Percentiles rank a stretch among this genome's conserved stretches.
Evolutionary conservation across 495 filamentous ascomycete genomes (phyloP).

Genomic region (Glarea lozoyensis): DNA sequence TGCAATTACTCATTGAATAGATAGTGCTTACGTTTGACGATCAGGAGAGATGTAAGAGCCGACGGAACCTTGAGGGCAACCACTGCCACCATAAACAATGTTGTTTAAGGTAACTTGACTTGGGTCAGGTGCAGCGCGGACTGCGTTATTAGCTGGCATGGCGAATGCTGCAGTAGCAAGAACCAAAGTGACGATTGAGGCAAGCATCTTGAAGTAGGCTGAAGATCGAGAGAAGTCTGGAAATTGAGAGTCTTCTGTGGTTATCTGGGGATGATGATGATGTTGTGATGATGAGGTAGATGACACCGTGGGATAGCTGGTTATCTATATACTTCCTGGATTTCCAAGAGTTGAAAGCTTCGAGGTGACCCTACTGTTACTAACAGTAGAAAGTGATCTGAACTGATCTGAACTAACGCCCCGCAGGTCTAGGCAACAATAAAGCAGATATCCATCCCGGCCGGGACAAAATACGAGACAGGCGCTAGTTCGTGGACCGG

Average conservation of each 20-base stretch:
- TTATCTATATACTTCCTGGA: conserved; percentile 6
- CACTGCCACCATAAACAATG: conserved; percentile 17
- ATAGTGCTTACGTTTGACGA: conserved; percentile 10
- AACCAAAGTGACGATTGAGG: conserved; percentile 3
- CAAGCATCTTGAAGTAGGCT: conserved; percentile 3
- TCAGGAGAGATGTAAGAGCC: conserved; percentile 7
- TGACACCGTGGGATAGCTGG: background rate
- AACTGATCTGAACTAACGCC: conserved; percentile 3
- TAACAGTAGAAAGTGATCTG: conserved; percentile 1
- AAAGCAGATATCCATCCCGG: conserved; percentile 5
- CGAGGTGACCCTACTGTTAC: background rate
- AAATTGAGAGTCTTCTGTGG: background rate
- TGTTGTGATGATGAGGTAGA: background rate
- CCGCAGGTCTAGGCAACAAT: conserved; percentile 4
- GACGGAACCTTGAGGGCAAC: conserved; percentile 14
- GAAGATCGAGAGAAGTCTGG: background rate
- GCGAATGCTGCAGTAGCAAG: conserved; percentile 8
- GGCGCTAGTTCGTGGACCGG: background rate
- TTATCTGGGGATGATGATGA: background rate
- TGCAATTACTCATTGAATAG: background rate
- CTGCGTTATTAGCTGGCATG: background rate
- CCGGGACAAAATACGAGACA: conserved; percentile 6
- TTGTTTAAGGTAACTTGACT: conserved; percentile 12
- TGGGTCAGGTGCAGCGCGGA: conserved; percentile 2
- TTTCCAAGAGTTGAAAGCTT: background rate